Conservation (phyloP, 352 stramenopile genomes). For the Phytophthora sojae region DNA sequence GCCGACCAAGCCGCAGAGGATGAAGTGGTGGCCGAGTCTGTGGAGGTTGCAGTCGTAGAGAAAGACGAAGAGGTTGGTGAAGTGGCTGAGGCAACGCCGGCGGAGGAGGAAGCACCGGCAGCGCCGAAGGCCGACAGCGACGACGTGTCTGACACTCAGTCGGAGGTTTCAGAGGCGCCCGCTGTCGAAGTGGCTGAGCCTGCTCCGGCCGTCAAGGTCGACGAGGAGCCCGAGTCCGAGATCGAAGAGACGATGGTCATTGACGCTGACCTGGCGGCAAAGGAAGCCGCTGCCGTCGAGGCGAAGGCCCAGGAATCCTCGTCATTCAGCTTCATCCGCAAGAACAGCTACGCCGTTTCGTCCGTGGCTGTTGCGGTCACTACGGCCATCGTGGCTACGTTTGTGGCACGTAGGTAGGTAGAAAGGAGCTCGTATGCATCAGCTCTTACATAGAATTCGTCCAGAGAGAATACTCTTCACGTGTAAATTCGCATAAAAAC, state of each 20-base stretch:
- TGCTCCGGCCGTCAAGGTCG: conserved; percentile 4
- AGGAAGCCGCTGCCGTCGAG: conserved; percentile 18
- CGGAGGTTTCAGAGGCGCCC: conserved; percentile 25
- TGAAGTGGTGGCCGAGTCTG: neutral
- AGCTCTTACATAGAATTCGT: conserved; percentile 14
- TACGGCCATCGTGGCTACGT: conserved; percentile 34
- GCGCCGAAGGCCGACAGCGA: conserved; percentile 14
- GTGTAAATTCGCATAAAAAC: conserved; percentile 10
- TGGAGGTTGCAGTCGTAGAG: neutral
- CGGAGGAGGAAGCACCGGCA: neutral
- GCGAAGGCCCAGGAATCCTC: conserved; percentile 14
- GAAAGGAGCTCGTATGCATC: neutral
- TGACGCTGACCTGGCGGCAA: conserved; percentile 30
- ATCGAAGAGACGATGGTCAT: conserved; percentile 44
- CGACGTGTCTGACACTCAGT: conserved; percentile 30
- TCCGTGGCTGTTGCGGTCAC: conserved; percentile 36
- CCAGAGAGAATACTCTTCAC: neutral
- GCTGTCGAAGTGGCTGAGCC: conserved; percentile 16
- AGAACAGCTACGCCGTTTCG: conserved; percentile 42
- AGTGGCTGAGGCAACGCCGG: neutral
- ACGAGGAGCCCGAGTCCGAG: conserved; percentile 31
- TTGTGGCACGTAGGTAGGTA: conserved; percentile 36
- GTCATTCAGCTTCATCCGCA: conserved; percentile 33
- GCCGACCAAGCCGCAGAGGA: neutral
- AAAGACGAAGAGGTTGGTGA: conserved; percentile 2